Evolutionary conservation across 192 early-diverging fungal species (phyloP), one percentile per base, ranked within the genome.

Genomic region (Linnemannia elongata): DNA sequence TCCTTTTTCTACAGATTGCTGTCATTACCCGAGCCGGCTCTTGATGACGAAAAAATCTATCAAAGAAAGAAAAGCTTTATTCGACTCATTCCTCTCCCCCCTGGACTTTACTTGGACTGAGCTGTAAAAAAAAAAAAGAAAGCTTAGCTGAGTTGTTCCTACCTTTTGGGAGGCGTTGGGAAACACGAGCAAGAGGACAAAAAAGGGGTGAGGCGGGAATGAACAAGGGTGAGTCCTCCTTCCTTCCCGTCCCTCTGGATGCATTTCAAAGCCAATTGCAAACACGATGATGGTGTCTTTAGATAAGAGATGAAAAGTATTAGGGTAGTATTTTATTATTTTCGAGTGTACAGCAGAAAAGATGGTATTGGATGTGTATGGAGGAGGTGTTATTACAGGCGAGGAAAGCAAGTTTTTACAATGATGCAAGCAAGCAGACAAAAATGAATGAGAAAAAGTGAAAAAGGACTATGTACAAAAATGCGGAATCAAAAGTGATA

Each of bases 391-490:
- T 68, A 35, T 33, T 68, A 33, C 66, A 33, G n/a, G 33, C 1
- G 27, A 35, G 24, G 42, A 20, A 71, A 35, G 38, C 38, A 33
- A 70, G 30, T 38, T 57, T 42, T 77, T 44, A 35, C 47, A 71
- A 30, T 35, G 22, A 13, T 39, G 49, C 42, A 9, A 8, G 33
- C 30, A 49, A 79, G 70, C 24, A 70, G 13, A 18, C 54, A 33
- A 52, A 36, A 74, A 38, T 18, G 39, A 70, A 60, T 70, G 35
- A 77, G 35, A 47, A 60, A 13, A 79, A 49, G 71, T 39, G 38
- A 39, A 10, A 12, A 45, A 45, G 44, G 55, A 49, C 49, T 82
- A 82, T 82, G 33, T 82, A 82, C 79, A 80, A 54, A 9, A 5
- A 54, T 42, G 45, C 39, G 55, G 13, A 52, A 18, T 36, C 54